phyloP scores from a whole-genome alignment of 257 asterid species.

The Coffea canephora region DNA sequence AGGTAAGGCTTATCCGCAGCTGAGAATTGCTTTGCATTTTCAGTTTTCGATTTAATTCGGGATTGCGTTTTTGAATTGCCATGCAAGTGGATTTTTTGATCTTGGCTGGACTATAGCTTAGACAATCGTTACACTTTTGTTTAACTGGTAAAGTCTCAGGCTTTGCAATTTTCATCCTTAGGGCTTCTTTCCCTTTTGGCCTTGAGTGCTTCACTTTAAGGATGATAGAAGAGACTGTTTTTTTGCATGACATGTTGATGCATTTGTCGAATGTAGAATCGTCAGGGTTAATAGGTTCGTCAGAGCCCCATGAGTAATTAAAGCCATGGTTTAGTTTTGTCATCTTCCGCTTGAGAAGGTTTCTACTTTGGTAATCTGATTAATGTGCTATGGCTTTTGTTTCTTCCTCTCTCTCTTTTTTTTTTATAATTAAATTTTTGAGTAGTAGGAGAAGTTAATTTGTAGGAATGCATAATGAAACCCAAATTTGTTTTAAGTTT shows the following conservation, averaged over 20 bases:
- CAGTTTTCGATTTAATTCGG: conserved; percentile 3
- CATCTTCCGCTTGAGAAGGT: neutral
- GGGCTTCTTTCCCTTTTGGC: neutral
- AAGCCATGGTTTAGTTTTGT: neutral
- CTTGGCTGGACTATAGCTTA: neutral
- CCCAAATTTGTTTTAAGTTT: neutral
- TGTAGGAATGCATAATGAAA: neutral
- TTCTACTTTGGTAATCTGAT: neutral
- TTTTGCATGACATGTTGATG: neutral
- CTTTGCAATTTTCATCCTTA: neutral
- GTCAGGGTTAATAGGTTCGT: neutral
- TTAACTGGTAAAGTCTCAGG: neutral
- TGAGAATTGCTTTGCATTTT: conserved; percentile 7
- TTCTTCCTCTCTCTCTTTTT: neutral
- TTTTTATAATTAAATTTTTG: too few relatives aligned
- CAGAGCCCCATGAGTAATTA: neutral
- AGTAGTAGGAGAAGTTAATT: neutral
- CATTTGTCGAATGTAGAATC: neutral
- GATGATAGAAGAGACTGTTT: neutral
- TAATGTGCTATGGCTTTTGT: neutral
- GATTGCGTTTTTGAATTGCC: conserved; percentile 8
- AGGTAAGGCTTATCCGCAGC: conserved; percentile 10
- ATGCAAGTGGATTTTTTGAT: neutral
- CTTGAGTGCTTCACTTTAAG: neutral
- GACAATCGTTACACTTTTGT: neutral